phyloP scores from a whole-genome alignment of 2,329 filamentous ascomycete species.

The Colletotrichum sp. region DNA sequence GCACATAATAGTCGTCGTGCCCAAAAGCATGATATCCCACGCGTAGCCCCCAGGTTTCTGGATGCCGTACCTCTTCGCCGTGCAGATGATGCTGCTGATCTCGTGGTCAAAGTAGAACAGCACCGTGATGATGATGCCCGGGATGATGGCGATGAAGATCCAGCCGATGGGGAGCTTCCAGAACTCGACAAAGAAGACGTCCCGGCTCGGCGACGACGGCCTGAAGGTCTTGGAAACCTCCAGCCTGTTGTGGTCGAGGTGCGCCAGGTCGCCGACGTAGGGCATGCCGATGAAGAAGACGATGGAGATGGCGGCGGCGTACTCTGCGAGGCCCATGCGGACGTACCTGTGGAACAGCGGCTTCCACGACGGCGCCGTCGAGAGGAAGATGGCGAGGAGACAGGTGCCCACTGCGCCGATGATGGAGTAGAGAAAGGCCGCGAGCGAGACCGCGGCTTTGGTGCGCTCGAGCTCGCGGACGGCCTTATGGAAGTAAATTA shows the following conservation, averaged over 20 bases:
- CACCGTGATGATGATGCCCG: conserved; percentile 67
- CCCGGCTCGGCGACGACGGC: conserved; percentile 60
- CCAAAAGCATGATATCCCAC: conserved; percentile 67
- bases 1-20: conserved; percentile 67
- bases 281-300: conserved; percentile 69
- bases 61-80: conserved; percentile 64
- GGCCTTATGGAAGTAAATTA: conserved; percentile 74
- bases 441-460: conserved; percentile 60
- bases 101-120: conserved; percentile 77
- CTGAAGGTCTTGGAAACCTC: conserved; percentile 60
- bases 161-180: conserved; percentile 65
- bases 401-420: conserved; percentile 70
- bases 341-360: conserved; percentile 67
- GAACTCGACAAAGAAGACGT: conserved; percentile 65
- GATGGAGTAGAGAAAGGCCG: conserved; percentile 68
- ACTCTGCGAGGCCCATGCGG: conserved; percentile 65
- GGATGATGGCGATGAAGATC: conserved; percentile 67
- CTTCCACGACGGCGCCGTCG: conserved; percentile 65
- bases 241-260: conserved; percentile 63
- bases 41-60: conserved; percentile 68
- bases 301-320: conserved; percentile 71
- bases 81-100: conserved; percentile 73
- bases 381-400: conserved; percentile 65
- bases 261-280: conserved; percentile 62
- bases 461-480: conserved; percentile 67